Evolutionary conservation across 306 rosid species (phyloP).

Genomic region (Cucumis cinereus): DNA sequence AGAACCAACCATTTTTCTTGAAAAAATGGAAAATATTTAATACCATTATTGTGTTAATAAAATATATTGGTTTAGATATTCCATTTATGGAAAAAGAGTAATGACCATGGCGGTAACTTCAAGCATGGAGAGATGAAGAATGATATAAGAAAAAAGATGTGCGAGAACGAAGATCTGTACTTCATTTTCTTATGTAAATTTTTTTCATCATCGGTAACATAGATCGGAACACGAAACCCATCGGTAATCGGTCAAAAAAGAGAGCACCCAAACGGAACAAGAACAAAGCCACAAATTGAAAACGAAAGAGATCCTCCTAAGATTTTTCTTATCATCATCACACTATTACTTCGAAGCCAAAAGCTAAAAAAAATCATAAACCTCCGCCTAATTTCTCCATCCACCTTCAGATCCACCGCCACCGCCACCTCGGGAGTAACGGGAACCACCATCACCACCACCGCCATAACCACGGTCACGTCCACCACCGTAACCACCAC

Average conservation of each 20-base stretch:
- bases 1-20: neutral
- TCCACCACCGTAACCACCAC: slow-evolving; percentile 19
- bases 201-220: neutral
- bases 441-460: slow-evolving; percentile 35
- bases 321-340: neutral
- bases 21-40: neutral
- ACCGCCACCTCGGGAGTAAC: slow-evolving; percentile 31
- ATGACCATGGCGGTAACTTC: neutral
- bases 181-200: neutral
- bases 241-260: slow-evolving; percentile 10
- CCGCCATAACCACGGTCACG: slow-evolving; percentile 19
- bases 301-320: neutral
- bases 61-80: neutral
- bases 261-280: slow-evolving; percentile 4
- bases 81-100: too few species aligned
- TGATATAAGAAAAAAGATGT: fast-evolving
- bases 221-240: neutral
- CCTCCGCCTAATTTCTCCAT: slow-evolving; percentile 47
- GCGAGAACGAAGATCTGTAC: neutral
- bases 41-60: neutral
- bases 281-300: neutral
- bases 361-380: neutral
- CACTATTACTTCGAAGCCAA: neutral
- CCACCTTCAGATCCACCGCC: slow-evolving; percentile 51
- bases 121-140: too few species aligned